Conservation (phyloP, 2,329 filamentous ascomycete species). For the Sclerotinia subarctica region DNA sequence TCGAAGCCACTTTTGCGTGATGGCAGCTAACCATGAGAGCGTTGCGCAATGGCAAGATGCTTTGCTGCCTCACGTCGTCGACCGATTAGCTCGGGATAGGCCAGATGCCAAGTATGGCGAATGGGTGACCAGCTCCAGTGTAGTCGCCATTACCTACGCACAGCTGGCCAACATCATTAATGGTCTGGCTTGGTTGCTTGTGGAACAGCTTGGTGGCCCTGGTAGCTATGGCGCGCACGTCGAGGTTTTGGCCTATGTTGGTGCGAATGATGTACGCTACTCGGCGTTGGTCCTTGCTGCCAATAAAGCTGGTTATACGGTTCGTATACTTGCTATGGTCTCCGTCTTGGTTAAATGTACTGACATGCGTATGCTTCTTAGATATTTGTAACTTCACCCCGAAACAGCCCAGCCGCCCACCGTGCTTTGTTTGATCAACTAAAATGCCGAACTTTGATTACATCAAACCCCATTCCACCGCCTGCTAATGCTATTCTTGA, state of each 20-base stretch:
- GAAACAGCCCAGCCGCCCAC: neutral
- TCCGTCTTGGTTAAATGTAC: conserved; percentile 29
- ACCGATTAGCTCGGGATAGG: neutral
- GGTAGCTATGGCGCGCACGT: conserved; percentile 37
- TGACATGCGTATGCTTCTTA: conserved; percentile 38
- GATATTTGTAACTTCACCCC: neutral
- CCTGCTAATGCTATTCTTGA: neutral
- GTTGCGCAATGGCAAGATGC: conserved; percentile 1
- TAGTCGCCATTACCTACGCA: neutral
- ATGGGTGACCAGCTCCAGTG: neutral
- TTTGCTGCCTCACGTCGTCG: conserved; percentile 7
- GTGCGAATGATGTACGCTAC: conserved; percentile 26
- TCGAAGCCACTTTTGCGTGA: neutral
- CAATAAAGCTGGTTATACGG: conserved; percentile 1
- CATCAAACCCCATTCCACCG: neutral
- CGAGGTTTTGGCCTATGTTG: conserved; percentile 43
- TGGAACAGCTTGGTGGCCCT: neutral
- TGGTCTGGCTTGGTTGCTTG: conserved; percentile 22
- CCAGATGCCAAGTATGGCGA: conserved; percentile 4
- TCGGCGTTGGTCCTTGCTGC: neutral
- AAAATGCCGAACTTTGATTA: neutral
- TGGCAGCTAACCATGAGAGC: neutral
- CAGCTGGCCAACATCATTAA: conserved; percentile 11
- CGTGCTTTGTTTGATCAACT: neutral
- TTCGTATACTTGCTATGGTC: neutral